Base-by-base conservation (phyloP, 768 basidiomycete species). In the Trametes gibbosa region DNA sequence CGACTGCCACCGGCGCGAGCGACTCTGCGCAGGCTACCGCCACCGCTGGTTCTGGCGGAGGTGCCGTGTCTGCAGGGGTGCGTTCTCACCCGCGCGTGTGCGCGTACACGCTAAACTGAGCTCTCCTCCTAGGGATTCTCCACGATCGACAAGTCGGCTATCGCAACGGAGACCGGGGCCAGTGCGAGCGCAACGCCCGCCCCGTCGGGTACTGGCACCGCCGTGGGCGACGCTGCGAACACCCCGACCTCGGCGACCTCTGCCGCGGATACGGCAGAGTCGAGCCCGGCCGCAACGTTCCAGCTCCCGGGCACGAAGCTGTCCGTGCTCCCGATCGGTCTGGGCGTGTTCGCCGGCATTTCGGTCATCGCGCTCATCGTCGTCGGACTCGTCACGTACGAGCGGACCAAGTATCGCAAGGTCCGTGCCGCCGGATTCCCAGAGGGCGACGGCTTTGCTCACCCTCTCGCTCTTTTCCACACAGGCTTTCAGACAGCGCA, bases 391-490 rank as follows among this genome's bases (percentile, higher is more conserved):
- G 92, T 95, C 63, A 92, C 91, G 6, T 92, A 86, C 68, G 92
- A 95, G 78, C 83, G 94, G 47, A 85, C 90, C 24, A 89, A 87
- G 73, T 92, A 92, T 69, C 86, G 91, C 77, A 89, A 84, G 80
- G 91, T 90, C 59, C 56, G 81, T 75, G 50, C 24, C 50, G 27
- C 19, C 61, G 25, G 21, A 23, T 13, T 27, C 17, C 14, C 17
- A n/a, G 7, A 49, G 50, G 47, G 29, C 29, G 4, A 32, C 35
- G 57, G 59, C n/a, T n/a, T 45, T 39, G 43, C 14, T 56, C 24
- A 19, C 13, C 24, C 7, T n/a, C 25, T 19, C 16, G n/a, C 21
- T 19, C 9, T 64, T 39, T 32, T 10, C 10, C 29, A 10, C 63
- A 41, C 63, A 91, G 89, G 79, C 82, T 60, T 92, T 91, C 83